Conservation (phyloP, 345 rosid species). For the Cardamine chenopodiifolia region DNA sequence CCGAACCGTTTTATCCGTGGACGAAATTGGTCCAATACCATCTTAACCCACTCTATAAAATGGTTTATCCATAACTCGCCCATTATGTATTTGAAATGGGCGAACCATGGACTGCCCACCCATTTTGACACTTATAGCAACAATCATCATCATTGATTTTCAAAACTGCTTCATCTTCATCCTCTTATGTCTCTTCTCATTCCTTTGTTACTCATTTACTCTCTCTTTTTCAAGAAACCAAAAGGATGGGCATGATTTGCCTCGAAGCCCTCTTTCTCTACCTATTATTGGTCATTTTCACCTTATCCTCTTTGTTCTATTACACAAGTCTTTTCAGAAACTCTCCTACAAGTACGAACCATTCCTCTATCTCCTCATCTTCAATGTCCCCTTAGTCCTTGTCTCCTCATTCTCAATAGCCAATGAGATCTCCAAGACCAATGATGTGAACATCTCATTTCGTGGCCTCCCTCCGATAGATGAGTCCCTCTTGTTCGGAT, state of each 20-base stretch:
- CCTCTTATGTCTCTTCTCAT: background rate
- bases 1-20: too few species aligned
- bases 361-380: slow-evolving; percentile 7
- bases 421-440: slow-evolving; percentile 7
- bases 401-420: slow-evolving; percentile 10
- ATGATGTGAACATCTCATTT: background rate
- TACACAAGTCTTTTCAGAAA: slow-evolving; percentile 7
- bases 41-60: too few species aligned
- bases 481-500: background rate
- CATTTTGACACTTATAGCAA: background rate
- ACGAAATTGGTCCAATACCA: too few species aligned
- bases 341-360: slow-evolving; percentile 10
- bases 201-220: slow-evolving; percentile 7
- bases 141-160: background rate
- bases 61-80: too few species aligned
- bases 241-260: background rate
- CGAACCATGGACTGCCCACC: too few species aligned
- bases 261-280: slow-evolving; percentile 21
- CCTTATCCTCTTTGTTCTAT: background rate
- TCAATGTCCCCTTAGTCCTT: too few species aligned
- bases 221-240: background rate
- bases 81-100: too few species aligned
- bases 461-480: background rate
- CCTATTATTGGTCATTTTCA: slow-evolving; percentile 14
- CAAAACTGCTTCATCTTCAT: background rate